Evolutionary conservation across 2,329 filamentous ascomycete species (phyloP).

Genomic region (Fusarium fujikuroi): DNA sequence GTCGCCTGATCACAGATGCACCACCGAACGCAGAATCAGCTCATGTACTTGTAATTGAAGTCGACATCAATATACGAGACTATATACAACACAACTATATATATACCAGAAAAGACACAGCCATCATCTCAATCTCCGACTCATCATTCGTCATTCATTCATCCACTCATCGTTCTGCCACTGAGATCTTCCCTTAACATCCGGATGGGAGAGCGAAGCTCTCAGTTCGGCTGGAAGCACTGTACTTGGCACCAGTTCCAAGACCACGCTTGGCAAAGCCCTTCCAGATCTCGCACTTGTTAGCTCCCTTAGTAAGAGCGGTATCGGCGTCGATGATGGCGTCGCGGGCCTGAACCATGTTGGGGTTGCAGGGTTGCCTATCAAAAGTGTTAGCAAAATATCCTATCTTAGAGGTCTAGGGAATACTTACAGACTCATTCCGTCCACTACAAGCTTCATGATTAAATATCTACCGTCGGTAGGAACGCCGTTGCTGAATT

Average conservation of each 20-base stretch:
- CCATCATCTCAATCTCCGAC: not conserved
- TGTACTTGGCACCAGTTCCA: conserved; percentile 52
- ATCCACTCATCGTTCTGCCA: not conserved
- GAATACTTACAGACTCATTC: conserved; percentile 42
- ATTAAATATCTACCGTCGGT: conserved; percentile 42
- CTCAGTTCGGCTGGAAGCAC: conserved; percentile 44
- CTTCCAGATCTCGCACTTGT: conserved; percentile 64
- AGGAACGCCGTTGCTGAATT: conserved; percentile 58
- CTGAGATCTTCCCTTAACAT: conserved; percentile 25
- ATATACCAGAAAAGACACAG: not conserved
- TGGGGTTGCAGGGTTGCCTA: conserved; percentile 65
- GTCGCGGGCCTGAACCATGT: conserved; percentile 62
- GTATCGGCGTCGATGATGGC: conserved; percentile 67
- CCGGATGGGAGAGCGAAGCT: conserved; percentile 46
- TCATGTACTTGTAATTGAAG: not conserved
- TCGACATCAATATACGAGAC: not conserved
- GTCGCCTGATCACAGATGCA: too few relatives aligned
- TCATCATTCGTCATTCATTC: not conserved
- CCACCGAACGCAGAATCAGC: not conserved
- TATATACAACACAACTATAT: conserved; percentile 8
- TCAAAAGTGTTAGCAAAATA: not conserved
- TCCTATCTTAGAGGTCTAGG: not conserved
- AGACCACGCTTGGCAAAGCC: conserved; percentile 68
- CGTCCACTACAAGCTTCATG: too few relatives aligned
- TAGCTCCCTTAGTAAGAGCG: conserved; percentile 61